These are phyloP conservation scores for Tetrahymena elliotti DNA, from an alignment of 73 alveolate species.

Conservation along the genomic window DNA sequence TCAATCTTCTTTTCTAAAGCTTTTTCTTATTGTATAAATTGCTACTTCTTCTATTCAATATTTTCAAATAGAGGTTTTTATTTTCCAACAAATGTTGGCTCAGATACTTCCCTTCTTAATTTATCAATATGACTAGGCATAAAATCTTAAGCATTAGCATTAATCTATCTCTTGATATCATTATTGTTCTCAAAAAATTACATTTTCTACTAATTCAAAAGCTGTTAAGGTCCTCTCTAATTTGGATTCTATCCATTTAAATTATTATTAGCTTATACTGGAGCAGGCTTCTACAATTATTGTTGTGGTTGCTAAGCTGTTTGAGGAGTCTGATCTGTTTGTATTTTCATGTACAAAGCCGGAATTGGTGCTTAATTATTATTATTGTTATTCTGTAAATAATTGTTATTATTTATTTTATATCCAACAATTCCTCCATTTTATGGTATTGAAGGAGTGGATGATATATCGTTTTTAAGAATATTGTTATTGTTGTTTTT, in stretches of 20 bases:
- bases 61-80: not conserved
- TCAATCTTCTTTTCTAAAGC: not conserved
- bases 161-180: not conserved
- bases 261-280: not conserved
- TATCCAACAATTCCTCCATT: not conserved
- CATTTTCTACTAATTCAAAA: not conserved
- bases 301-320: not conserved
- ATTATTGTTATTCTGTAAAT: not conserved
- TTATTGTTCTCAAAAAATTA: not conserved
- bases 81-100: not conserved
- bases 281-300: not conserved
- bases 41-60: not conserved
- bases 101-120: not conserved
- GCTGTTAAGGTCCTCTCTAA: not conserved
- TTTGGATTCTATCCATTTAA: not conserved
- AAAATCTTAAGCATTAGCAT: not conserved
- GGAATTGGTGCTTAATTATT: not conserved
- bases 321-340: not conserved
- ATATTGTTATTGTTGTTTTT: not conserved
- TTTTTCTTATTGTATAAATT: not conserved
- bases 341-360: not conserved
- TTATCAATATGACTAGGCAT: not conserved
- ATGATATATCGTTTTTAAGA: not conserved
- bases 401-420: not conserved
- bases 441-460: not conserved